phyloP scores from a whole-genome alignment of 768 basidiomycete genomes.

The Serendipita sp. region DNA sequence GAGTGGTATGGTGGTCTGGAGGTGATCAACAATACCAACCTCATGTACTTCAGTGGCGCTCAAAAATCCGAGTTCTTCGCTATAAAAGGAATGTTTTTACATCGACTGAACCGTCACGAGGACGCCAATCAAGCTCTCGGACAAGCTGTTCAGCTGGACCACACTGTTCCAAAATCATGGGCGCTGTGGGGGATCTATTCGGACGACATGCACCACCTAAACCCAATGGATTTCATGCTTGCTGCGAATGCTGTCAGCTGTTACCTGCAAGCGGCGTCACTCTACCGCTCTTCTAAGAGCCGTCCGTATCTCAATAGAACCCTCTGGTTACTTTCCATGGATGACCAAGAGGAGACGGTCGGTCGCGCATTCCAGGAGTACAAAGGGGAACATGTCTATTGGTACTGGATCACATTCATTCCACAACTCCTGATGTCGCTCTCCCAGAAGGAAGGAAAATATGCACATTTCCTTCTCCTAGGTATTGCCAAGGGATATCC shows the following conservation, averaged over 20 bases:
- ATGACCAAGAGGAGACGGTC: conserved; percentile 35
- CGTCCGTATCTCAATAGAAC: conserved; percentile 81
- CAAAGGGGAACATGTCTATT: conserved; percentile 50
- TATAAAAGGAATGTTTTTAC: conserved; percentile 96
- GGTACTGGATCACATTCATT: conserved; percentile 98
- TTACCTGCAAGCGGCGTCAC: conserved; percentile 91
- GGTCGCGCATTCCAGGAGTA: conserved; percentile 9
- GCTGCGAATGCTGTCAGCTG: conserved; percentile 91
- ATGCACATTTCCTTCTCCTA: conserved; percentile 74
- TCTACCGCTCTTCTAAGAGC: conserved; percentile 87
- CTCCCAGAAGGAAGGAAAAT: conserved; percentile 81
- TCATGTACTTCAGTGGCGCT: conserved; percentile 86
- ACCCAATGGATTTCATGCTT: conserved; percentile 35
- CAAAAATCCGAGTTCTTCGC: conserved; percentile 99
- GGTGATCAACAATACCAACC: conserved; percentile 98
- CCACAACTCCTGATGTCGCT: conserved; percentile 86
- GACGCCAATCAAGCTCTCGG: conserved; percentile 87
- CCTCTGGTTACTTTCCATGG: conserved; percentile 90
- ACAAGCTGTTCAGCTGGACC: conserved; percentile 91
- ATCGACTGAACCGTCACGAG: conserved; percentile 65
- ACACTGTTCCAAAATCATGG: conserved; percentile 92
- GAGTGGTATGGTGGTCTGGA: conserved; percentile 90
- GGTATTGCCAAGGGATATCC: conserved; percentile 84
- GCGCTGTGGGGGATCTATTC: conserved; percentile 94
- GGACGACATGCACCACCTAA: conserved; percentile 84